phyloP scores from a whole-genome alignment of 345 rosid species.

The Populus euphratica region DNA sequence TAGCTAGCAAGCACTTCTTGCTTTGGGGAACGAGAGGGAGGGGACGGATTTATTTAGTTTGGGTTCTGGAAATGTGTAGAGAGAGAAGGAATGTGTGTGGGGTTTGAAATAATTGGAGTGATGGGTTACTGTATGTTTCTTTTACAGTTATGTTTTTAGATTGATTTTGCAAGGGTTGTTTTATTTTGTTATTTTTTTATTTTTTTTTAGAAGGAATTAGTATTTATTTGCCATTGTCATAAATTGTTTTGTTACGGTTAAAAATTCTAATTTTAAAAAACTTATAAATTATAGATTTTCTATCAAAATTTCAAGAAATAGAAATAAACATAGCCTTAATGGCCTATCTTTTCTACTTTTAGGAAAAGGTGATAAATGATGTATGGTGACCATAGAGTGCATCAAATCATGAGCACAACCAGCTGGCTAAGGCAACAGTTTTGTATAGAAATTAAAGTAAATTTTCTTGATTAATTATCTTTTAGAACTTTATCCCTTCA shows the following conservation, averaged over 20 bases:
- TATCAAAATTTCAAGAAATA: no score
- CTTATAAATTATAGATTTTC: no score
- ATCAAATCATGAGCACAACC: conserved; percentile 1
- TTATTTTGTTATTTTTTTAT: background rate
- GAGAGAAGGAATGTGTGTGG: conserved; percentile 15
- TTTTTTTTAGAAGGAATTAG: background rate
- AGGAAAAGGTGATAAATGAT: background rate
- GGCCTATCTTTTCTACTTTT: conserved; percentile 7
- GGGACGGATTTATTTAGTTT: conserved; percentile 27
- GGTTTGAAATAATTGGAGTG: conserved; percentile 29
- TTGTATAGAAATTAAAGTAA: no score
- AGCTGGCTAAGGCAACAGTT: background rate
- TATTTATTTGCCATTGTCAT: no score
- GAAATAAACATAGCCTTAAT: no score
- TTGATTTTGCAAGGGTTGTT: background rate
- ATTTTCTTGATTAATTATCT: background rate
- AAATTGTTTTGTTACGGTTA: no score
- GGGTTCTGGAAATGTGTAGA: conserved; percentile 7
- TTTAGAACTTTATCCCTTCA: background rate
- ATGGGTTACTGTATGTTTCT: background rate
- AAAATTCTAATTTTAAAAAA: no score
- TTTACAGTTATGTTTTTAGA: conserved; percentile 15
- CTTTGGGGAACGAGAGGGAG: background rate
- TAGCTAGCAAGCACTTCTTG: background rate
- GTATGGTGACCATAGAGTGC: background rate